Evolutionary conservation across 2,329 filamentous ascomycete genomes (phyloP).

Genomic region (Colletotrichum tabaci): DNA sequence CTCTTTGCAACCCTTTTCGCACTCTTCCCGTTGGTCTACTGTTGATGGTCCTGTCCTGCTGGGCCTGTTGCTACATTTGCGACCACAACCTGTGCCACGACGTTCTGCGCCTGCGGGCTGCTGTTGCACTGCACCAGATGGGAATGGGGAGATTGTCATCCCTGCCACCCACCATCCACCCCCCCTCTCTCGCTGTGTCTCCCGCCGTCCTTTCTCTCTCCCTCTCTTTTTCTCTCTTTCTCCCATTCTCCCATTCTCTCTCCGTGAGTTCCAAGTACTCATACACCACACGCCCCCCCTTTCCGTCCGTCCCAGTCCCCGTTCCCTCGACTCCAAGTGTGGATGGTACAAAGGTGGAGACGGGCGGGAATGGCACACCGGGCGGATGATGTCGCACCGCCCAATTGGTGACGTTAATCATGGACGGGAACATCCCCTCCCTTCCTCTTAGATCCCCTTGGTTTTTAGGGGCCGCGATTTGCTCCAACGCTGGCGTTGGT

Average conservation of each 20-base stretch:
- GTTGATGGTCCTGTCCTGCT: not conserved
- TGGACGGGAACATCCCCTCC: constrained; percentile 33
- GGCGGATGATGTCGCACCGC: constrained; percentile 40
- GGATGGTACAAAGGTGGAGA: constrained; percentile 29
- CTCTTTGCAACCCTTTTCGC: not conserved
- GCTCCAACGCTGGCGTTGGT: constrained; percentile 13
- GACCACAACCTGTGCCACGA: constrained; percentile 3
- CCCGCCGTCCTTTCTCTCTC: not conserved
- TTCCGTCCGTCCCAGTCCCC: not conserved
- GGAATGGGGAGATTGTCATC: constrained; percentile 6
- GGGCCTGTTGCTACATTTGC: constrained; percentile 5
- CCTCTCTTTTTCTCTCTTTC: not conserved
- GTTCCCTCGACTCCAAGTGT: constrained; percentile 15
- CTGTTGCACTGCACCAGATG: constrained; percentile 19
- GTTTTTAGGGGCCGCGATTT: constrained; percentile 10
- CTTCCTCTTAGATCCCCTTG: constrained; percentile 31
- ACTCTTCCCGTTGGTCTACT: not conserved
- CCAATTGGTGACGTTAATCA: constrained; percentile 35
- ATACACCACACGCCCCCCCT: constrained; percentile 6
- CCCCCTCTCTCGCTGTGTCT: not conserved
- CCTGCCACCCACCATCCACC: not conserved
- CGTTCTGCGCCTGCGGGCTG: constrained; percentile 14
- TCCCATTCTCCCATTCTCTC: not conserved
- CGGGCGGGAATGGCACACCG: constrained; percentile 40
- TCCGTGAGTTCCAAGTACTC: not conserved